Evolutionary conservation across 2,329 filamentous ascomycete species (phyloP).

Genomic region (Trichoderma sp.): DNA sequence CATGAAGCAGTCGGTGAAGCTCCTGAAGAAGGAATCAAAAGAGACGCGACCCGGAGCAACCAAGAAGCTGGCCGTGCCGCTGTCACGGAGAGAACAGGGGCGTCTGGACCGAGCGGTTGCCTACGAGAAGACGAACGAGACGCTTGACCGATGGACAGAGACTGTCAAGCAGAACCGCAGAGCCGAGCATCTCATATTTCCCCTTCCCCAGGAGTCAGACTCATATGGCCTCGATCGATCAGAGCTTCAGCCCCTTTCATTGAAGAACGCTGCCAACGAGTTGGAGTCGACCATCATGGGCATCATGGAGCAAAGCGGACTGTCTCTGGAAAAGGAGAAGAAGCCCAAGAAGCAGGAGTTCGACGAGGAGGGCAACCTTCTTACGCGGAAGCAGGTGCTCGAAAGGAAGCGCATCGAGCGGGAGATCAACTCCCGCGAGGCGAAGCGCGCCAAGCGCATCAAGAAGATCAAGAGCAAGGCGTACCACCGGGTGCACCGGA

Average conservation of each 20-base stretch:
- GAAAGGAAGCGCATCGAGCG: slow-evolving; percentile 77
- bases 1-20: slow-evolving; percentile 77
- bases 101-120: slow-evolving; percentile 79
- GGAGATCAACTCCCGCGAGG: slow-evolving; percentile 85
- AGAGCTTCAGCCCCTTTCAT: slow-evolving; percentile 65
- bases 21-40: slow-evolving; percentile 66
- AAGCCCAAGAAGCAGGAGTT: slow-evolving; percentile 62
- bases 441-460: slow-evolving; percentile 85
- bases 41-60: slow-evolving; percentile 48
- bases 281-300: slow-evolving; percentile 83
- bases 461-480: slow-evolving; percentile 99
- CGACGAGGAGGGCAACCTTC: slow-evolving; percentile 69
- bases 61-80: slow-evolving; percentile 77
- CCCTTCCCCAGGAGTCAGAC: slow-evolving; percentile 72
- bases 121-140: slow-evolving; percentile 89
- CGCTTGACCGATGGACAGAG: slow-evolving; percentile 86
- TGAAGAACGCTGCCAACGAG: slow-evolving; percentile 70
- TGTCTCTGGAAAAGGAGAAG: slow-evolving; percentile 55
- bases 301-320: slow-evolving; percentile 87
- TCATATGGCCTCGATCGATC: slow-evolving; percentile 61
- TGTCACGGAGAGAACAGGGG: slow-evolving; percentile 85
- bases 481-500: slow-evolving; percentile 89
- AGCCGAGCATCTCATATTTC: slow-evolving; percentile 88
- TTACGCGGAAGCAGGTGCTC: slow-evolving; percentile 70
- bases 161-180: slow-evolving; percentile 93